Evolutionary conservation across 1,284 basidiomycete species (phyloP), one percentile per base, ranked within the genome.

Genomic region (Rugosomyces carneus): DNA sequence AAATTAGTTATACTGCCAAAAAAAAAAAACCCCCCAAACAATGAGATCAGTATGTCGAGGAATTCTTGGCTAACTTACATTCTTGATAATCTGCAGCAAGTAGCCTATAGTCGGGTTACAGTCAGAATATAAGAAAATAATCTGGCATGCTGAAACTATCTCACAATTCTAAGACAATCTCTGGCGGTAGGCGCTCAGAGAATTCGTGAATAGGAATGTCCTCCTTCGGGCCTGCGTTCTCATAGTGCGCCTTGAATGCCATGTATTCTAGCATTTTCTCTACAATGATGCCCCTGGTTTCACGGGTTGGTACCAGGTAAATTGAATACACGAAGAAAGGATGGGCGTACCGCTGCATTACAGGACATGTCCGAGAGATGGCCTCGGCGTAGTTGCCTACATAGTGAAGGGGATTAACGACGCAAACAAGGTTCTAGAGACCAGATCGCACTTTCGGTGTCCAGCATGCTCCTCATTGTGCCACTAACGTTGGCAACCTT

Each of bases 191-290:
- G 15, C 88, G 73, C 50, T 90, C 86, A 58, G 76, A 69, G 53
- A 90, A 84, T 50, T 92, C 88, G 15, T 72, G 65, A 1, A 74
- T 57, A 0, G 89, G 87, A 16, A 90, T 69, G 37, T 89, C 84
- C 53, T 84, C 81, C 51, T 81, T 84, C 1, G 72, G 63, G 0
- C 70, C 73, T 0, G 66, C 68, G 11, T 71, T 69, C 47, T 80
- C 75, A 59, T 89, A 88, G 48, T 82, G 69, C 0, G 78, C 70
- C 65, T 86, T 89, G 73, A 87, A 91, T 44, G 76, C 67, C 64
- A 93, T 80, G 59, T 89, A 93, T 61, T 93, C 89, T 32, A 84
- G 72, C 24, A 92, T 70, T 58, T 89, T 91, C 61, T 92, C 88
- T 1, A 89, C 78, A 20, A 92, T 80, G 31, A 83, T 75, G 2